A percentile compares a stretch with the other conserved stretches of the same genome.
phyloP scores from a whole-genome alignment of 768 basidiomycete species.

The Botryobasidium botryosum region DNA sequence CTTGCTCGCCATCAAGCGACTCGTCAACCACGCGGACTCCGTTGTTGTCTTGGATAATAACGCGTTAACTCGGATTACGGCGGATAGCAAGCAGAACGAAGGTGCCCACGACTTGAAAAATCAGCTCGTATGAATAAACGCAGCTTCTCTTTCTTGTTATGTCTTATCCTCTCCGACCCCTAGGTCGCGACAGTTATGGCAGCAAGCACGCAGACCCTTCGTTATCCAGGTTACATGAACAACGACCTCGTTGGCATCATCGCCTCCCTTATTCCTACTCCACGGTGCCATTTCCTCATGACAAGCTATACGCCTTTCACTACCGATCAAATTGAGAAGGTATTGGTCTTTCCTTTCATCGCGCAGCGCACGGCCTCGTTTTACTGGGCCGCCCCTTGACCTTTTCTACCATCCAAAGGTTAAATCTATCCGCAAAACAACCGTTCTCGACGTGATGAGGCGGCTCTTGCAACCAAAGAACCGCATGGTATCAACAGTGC shows the following conservation, averaged over 20 bases:
- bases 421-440: constrained; percentile 88
- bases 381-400: too few species aligned
- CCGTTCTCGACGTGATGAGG: constrained; percentile 97
- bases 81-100: constrained; percentile 57
- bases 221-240: constrained; percentile 99
- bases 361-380: too few species aligned
- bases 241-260: constrained; percentile 96
- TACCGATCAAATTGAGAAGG: constrained; percentile 92
- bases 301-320: constrained; percentile 98
- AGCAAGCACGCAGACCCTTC: constrained; percentile 87
- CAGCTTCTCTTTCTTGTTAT: not conserved
- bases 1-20: constrained; percentile 75
- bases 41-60: constrained; percentile 97
- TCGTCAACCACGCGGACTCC: constrained; percentile 92
- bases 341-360: too few species aligned
- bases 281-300: constrained; percentile 95
- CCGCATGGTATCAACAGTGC: constrained; percentile 90
- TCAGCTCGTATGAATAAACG: not conserved
- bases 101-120: not conserved
- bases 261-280: constrained; percentile 91
- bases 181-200: constrained; percentile 97
- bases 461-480: constrained; percentile 95
- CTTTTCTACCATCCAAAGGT: constrained; percentile 36
- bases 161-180: not conserved
- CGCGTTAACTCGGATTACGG: constrained; percentile 80